Evolutionary conservation across 2,329 filamentous ascomycete genomes (phyloP).

Genomic region (Penicillium palitans): DNA sequence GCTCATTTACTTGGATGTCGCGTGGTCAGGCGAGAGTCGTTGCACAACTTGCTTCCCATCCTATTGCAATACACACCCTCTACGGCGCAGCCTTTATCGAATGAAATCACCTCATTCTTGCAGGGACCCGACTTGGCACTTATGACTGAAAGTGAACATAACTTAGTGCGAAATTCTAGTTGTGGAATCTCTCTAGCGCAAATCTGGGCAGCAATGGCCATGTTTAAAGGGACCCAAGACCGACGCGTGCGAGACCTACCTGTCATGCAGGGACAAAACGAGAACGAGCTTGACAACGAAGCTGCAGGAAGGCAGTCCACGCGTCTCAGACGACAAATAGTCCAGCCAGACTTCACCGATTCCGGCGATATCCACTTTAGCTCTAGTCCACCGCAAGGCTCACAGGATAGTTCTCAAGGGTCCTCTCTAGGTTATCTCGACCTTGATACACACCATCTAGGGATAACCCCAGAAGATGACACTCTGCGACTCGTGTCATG

Average conservation of each 20-base stretch:
- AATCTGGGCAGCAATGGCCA: conserved; percentile 7
- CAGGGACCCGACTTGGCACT: conserved; percentile 2
- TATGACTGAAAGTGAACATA: conserved; percentile 9
- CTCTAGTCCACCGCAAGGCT: conserved; percentile 5
- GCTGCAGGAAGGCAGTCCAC: not conserved
- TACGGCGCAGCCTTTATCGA: not conserved
- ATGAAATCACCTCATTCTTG: conserved; percentile 1
- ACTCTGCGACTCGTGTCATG: conserved; percentile 13
- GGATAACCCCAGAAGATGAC: conserved; percentile 5
- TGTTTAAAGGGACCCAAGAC: conserved; percentile 9
- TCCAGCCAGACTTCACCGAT: conserved; percentile 5
- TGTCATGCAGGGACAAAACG: not conserved
- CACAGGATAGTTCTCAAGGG: not conserved
- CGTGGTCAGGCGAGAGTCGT: not conserved
- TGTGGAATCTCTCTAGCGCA: conserved; percentile 4
- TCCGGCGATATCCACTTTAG: conserved; percentile 8
- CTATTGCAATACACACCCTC: not conserved
- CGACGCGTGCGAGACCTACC: not conserved
- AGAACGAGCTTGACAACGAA: conserved; percentile 1
- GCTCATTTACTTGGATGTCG: not conserved
- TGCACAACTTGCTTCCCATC: not conserved
- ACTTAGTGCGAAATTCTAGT: not conserved
- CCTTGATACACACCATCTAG: conserved; percentile 2
- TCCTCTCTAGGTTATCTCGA: conserved; percentile 12
- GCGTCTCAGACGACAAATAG: conserved; percentile 4